Evolutionary conservation across 345 rosid genomes (phyloP).

Genomic region (Sisymbrium irio): DNA sequence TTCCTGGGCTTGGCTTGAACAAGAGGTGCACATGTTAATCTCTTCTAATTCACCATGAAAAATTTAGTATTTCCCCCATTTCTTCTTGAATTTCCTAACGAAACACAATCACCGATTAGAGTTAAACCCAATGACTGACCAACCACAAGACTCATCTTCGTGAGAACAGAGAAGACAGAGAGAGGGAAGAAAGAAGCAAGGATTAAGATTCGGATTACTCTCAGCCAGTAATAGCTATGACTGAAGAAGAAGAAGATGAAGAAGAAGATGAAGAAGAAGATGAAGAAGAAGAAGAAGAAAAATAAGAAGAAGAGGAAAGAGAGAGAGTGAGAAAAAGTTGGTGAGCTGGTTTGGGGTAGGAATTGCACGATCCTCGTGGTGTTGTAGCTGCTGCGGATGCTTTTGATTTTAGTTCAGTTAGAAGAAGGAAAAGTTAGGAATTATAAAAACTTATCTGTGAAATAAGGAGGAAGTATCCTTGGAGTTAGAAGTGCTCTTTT

Average conservation of each 20-base stretch:
- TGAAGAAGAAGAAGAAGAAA: too few relatives aligned
- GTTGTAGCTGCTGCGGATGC: too few relatives aligned
- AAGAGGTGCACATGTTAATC: constrained; percentile 38
- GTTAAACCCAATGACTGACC: constrained; percentile 21
- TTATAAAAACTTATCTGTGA: too few relatives aligned
- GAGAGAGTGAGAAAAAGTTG: too few relatives aligned
- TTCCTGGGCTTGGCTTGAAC: constrained; percentile 35
- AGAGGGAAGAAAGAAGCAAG: background rate
- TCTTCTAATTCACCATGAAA: constrained; percentile 6
- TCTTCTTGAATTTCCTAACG: background rate
- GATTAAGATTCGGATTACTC: background rate
- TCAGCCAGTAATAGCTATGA: constrained; percentile 23
- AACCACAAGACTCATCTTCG: constrained; percentile 26
- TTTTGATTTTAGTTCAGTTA: too few relatives aligned
- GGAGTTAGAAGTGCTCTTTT: too few relatives aligned
- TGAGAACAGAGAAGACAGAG: background rate
- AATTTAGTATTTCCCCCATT: background rate
- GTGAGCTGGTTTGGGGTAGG: too few relatives aligned
- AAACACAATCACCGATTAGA: background rate
- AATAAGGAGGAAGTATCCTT: too few relatives aligned
- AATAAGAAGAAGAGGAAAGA: background rate
- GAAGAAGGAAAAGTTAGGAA: too few relatives aligned
- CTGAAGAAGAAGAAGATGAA: too few relatives aligned
- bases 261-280: too few relatives aligned
- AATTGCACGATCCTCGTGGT: too few relatives aligned